A percentile compares a stretch with the other conserved stretches of the same genome.
phyloP scores from a whole-genome alignment of 441 rosid species.

The Brassica balearica region DNA sequence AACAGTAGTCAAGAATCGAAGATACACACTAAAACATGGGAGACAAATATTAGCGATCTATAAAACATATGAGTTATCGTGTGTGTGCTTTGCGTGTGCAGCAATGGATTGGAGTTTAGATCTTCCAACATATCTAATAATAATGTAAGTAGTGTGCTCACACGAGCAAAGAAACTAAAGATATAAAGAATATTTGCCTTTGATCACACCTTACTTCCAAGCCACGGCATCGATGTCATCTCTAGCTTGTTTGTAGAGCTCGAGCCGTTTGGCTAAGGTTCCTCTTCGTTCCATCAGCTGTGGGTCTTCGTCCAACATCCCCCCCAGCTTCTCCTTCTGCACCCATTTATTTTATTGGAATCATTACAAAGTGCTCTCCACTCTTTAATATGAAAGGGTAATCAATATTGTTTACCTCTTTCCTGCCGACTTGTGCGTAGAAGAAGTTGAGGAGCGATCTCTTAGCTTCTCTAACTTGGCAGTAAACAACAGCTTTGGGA shows the following conservation, averaged over 20 bases:
- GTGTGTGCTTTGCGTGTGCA: constrained; percentile 6
- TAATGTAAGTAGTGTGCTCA: constrained; percentile 18
- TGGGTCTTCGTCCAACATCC: constrained; percentile 97
- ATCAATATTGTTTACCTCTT: constrained; percentile 71
- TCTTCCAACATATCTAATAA: constrained; percentile 33
- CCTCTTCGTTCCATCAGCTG: constrained; percentile 89
- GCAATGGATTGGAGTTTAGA: constrained; percentile 29
- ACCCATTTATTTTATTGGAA: not conserved
- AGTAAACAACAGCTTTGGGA: constrained; percentile 97
- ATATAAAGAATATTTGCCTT: constrained; percentile 30
- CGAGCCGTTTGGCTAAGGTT: constrained; percentile 83
- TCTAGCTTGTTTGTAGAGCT: constrained; percentile 95
- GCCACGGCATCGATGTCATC: constrained; percentile 96
- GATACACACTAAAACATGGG: constrained; percentile 35
- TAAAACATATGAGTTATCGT: constrained; percentile 17
- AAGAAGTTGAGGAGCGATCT: constrained; percentile 85
- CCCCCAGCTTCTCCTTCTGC: constrained; percentile 91
- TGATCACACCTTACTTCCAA: constrained; percentile 69
- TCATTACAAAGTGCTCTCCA: constrained; percentile 8
- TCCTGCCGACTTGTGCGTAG: constrained; percentile 88
- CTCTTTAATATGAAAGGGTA: not conserved
- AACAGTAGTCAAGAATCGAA: constrained; percentile 26
- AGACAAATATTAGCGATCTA: constrained; percentile 18
- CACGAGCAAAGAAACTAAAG: constrained; percentile 19
- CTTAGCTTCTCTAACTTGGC: constrained; percentile 97